phyloP scores from a whole-genome alignment of 2,329 filamentous ascomycete genomes.

The Lachnellula arida region DNA sequence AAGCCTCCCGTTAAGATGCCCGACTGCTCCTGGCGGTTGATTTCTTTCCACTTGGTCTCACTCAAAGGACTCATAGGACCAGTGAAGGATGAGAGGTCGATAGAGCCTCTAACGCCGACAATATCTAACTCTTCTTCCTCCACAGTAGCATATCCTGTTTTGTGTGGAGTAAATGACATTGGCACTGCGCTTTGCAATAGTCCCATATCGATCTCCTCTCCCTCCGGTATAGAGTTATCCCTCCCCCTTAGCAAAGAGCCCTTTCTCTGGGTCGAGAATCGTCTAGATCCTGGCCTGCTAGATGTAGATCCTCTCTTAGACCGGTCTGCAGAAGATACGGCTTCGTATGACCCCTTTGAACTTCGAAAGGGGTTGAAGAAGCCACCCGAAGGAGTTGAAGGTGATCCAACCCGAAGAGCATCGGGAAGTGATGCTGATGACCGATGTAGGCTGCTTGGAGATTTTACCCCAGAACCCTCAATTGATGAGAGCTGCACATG shows the following conservation, averaged over 20 bases:
- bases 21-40: conserved; percentile 41
- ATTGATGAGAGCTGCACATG: conserved; percentile 19
- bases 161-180: conserved; percentile 19
- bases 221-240: conserved; percentile 25
- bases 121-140: conserved; percentile 20
- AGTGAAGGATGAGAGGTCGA: conserved; percentile 28
- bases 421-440: conserved; percentile 16
- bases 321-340: conserved; percentile 12
- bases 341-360: conserved; percentile 16
- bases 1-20: conserved; percentile 55
- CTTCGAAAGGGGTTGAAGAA: conserved; percentile 21
- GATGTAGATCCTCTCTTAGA: conserved; percentile 10
- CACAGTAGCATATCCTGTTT: conserved; percentile 17
- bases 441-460: conserved; percentile 8
- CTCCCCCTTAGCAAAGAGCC: conserved; percentile 14
- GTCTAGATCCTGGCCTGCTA: conserved; percentile 8
- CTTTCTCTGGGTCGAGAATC: conserved; percentile 19
- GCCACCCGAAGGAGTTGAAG: conserved; percentile 13
- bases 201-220: conserved; percentile 29
- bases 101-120: conserved; percentile 7
- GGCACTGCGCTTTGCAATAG: conserved; percentile 24
- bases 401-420: conserved; percentile 18
- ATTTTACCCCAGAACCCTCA: conserved; percentile 9
- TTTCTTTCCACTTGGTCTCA: conserved; percentile 19
- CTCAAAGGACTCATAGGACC: conserved; percentile 21